phyloP scores from a whole-genome alignment of 1,284 basidiomycete species.

The Pseudozyma flocculosa region DNA sequence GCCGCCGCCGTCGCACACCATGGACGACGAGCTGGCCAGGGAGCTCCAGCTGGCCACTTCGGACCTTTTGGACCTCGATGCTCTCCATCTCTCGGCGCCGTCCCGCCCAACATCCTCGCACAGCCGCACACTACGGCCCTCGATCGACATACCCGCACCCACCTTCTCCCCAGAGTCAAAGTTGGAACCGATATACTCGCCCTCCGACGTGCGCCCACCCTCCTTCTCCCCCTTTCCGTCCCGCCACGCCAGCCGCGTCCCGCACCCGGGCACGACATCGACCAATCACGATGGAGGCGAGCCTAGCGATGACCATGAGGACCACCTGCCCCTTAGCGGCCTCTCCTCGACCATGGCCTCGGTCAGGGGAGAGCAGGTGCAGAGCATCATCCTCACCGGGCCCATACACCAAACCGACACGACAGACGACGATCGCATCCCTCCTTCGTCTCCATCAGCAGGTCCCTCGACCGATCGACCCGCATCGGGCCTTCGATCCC shows the following conservation, averaged over 20 bases:
- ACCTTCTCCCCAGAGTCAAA: conserved; percentile 15
- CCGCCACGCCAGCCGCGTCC: too few species aligned
- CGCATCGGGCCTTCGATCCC: neutral
- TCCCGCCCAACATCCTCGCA: conserved; percentile 13
- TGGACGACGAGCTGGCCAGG: conserved; percentile 28
- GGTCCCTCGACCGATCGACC: too few species aligned
- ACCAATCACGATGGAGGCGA: too few species aligned
- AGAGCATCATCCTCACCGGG: too few species aligned
- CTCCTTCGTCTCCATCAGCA: too few species aligned
- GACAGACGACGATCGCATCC: too few species aligned
- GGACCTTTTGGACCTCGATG: conserved; percentile 27
- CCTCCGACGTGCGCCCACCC: conserved; percentile 15
- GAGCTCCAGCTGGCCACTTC: conserved; percentile 36
- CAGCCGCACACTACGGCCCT: too few species aligned
- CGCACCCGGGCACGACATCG: too few species aligned
- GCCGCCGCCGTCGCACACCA: conserved; percentile 5
- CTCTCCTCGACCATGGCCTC: conserved; percentile 14
- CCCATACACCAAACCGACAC: too few species aligned
- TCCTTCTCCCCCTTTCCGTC: too few species aligned
- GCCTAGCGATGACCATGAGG: conserved; percentile 4
- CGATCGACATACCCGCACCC: too few species aligned
- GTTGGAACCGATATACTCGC: conserved; percentile 21
- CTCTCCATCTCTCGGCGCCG: conserved; percentile 3
- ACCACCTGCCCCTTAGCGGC: conserved; percentile 16
- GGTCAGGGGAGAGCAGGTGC: conserved; percentile 4